phyloP scores from a whole-genome alignment of 306 rosid species.

The Malus domestica region DNA sequence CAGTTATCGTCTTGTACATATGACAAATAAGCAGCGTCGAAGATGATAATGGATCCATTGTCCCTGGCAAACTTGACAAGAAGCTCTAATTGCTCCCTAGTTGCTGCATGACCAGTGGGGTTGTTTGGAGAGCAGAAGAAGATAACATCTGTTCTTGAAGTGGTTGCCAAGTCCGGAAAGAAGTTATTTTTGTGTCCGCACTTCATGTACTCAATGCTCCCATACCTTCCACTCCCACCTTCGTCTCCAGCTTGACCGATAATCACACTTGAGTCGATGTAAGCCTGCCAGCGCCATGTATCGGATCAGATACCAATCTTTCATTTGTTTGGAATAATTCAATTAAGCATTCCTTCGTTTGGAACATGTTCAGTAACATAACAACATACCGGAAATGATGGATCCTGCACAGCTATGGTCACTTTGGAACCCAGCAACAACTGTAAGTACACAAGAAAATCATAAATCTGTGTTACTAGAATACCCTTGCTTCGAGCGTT shows the following conservation, averaged over 20 bases:
- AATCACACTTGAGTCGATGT: slow-evolving; percentile 67
- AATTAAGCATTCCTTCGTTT: neutral
- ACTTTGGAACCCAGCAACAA: slow-evolving; percentile 59
- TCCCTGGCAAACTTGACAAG: slow-evolving; percentile 57
- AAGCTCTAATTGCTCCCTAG: slow-evolving; percentile 46
- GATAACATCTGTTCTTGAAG: slow-evolving; percentile 46
- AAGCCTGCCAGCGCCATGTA: slow-evolving; percentile 36
- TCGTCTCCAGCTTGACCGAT: slow-evolving; percentile 54
- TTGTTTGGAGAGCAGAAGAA: slow-evolving; percentile 87
- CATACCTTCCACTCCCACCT: slow-evolving; percentile 30
- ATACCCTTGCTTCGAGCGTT: neutral
- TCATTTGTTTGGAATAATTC: neutral
- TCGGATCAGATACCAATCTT: neutral
- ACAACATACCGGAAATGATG: slow-evolving; percentile 58
- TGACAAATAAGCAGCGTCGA: slow-evolving; percentile 60
- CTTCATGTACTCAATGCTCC: slow-evolving; percentile 59
- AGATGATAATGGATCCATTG: slow-evolving; percentile 65
- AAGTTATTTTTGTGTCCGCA: slow-evolving; percentile 47
- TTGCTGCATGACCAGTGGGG: slow-evolving; percentile 76
- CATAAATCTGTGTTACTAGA: neutral
- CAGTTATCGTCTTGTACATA: slow-evolving; percentile 47
- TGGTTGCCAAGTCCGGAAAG: slow-evolving; percentile 46
- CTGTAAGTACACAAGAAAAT: slow-evolving; percentile 21
- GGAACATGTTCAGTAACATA: neutral
- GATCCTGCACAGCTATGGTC: slow-evolving; percentile 59